phyloP scores from a whole-genome alignment of 768 basidiomycete genomes.

The Punctularia strigosozonata region DNA sequence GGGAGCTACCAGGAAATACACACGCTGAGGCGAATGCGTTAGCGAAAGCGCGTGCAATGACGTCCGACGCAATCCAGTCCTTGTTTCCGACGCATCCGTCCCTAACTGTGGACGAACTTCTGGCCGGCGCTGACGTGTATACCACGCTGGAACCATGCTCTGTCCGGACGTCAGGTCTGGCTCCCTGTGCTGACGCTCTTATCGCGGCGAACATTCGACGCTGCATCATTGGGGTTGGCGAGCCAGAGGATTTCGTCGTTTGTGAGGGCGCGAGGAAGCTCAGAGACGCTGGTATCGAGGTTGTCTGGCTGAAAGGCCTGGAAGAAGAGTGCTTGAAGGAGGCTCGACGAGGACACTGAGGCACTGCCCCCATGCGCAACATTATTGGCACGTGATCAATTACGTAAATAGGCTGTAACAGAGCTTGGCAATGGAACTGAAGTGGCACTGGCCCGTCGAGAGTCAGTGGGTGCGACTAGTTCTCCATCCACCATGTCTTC shows the following conservation, averaged over 20 bases:
- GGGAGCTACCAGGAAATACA: slow-evolving; percentile 88
- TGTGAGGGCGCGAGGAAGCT: slow-evolving; percentile 80
- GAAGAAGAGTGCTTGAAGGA: slow-evolving; percentile 72
- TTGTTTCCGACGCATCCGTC: slow-evolving; percentile 20
- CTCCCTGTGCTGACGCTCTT: slow-evolving; percentile 79
- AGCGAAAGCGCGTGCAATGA: slow-evolving; percentile 46
- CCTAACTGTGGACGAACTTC: slow-evolving; percentile 33
- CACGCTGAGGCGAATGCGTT: slow-evolving; percentile 96
- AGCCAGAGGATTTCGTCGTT: slow-evolving; percentile 89
- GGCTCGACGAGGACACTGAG: slow-evolving; percentile 50
- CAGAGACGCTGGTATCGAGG: slow-evolving; percentile 56
- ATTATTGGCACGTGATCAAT: not conserved
- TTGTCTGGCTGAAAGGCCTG: slow-evolving; percentile 64
- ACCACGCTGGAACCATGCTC: slow-evolving; percentile 98
- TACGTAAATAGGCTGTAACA: slow-evolving; percentile 45
- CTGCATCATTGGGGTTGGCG: slow-evolving; percentile 82
- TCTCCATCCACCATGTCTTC: slow-evolving; percentile 59
- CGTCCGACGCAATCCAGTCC: slow-evolving; percentile 31
- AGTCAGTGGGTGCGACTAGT: slow-evolving; percentile 49
- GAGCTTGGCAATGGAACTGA: slow-evolving; percentile 91
- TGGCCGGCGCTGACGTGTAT: slow-evolving; percentile 63
- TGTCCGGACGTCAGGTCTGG: slow-evolving; percentile 72
- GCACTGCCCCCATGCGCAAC: slow-evolving; percentile 1
- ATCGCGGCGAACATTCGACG: slow-evolving; percentile 56
- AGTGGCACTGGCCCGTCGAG: slow-evolving; percentile 62